These are phyloP conservation scores for Pinus tabuliformis DNA, from an alignment of 75 land plant genomes.

Conservation along the genomic window DNA sequence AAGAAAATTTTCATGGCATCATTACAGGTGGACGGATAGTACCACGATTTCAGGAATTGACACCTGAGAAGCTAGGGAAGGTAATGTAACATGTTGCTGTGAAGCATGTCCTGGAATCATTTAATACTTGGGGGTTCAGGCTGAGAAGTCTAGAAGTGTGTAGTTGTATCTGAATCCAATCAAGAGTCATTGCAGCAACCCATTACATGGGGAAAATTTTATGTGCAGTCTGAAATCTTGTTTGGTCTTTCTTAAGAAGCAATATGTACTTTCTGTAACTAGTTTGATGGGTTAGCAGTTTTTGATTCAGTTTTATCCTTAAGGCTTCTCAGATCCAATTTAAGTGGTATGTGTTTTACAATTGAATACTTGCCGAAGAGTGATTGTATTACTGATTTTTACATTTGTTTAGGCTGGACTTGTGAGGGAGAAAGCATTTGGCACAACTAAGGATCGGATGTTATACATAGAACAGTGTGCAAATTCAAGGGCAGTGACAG, in stretches of 20 bases:
- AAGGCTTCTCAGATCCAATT: background rate
- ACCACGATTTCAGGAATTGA: constrained; percentile 94
- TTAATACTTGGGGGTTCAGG: background rate
- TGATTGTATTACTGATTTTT: background rate
- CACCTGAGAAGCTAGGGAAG: constrained; percentile 93
- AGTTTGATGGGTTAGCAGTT: background rate
- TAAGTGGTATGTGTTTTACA: background rate
- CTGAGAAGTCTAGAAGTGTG: background rate
- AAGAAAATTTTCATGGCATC: background rate
- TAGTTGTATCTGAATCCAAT: background rate
- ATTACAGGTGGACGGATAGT: constrained; percentile 94
- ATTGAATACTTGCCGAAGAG: background rate
- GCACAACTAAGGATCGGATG: constrained; percentile 98
- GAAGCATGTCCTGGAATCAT: background rate
- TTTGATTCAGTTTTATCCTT: background rate
- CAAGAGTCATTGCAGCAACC: no score
- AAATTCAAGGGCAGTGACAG: constrained; percentile 93
- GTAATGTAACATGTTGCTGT: constrained; percentile 23
- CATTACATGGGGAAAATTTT: no score
- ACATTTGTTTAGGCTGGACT: constrained; percentile 72
- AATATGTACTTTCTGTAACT: background rate
- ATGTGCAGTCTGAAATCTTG: no score
- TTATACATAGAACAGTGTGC: constrained; percentile 98
- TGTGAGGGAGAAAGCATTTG: constrained; percentile 95
- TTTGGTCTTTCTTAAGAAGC: no score